A percentile compares a stretch with the other conserved stretches of the same genome.
Evolutionary conservation across 768 basidiomycete species (phyloP).

Genomic region (Trametes gibbosa): DNA sequence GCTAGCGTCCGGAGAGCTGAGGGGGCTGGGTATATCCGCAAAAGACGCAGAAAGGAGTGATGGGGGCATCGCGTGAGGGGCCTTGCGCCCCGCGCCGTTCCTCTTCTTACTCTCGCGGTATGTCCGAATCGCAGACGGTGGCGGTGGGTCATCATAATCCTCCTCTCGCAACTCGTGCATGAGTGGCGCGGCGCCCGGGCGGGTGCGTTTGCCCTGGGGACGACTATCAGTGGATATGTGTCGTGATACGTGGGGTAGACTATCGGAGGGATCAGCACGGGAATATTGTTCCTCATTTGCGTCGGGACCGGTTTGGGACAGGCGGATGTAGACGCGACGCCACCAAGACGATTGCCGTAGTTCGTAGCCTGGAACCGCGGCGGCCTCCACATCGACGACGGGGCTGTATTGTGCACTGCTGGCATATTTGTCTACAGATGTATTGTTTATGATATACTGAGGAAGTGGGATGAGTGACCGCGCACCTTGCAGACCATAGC

Average conservation of each 20-base stretch:
- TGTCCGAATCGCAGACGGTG: constrained; percentile 32
- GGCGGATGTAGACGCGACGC: constrained; percentile 49
- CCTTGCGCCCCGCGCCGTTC: not conserved
- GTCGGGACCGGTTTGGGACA: constrained; percentile 39
- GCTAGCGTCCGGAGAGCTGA: constrained; percentile 8
- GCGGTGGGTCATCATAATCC: constrained; percentile 41
- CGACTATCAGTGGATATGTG: not conserved
- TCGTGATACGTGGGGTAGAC: not conserved
- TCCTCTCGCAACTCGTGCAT: constrained; percentile 16
- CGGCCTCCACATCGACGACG: constrained; percentile 18
- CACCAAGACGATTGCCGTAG: constrained; percentile 52
- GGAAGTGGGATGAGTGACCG: not conserved
- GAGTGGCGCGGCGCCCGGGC: constrained; percentile 17
- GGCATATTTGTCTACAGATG: constrained; percentile 4
- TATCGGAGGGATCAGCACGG: not conserved
- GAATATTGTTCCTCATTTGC: constrained; percentile 3
- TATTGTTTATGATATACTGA: not conserved
- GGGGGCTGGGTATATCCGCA: constrained; percentile 4
- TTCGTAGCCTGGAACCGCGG: constrained; percentile 20
- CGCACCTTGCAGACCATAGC: constrained; percentile 33
- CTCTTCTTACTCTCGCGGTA: constrained; percentile 27
- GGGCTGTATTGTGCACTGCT: constrained; percentile 4
- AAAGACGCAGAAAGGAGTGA: constrained; percentile 1
- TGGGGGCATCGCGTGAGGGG: not conserved
- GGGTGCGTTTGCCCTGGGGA: not conserved